phyloP scores from a whole-genome alignment of 768 basidiomycete species.

The Fistulinella prunicolor region DNA sequence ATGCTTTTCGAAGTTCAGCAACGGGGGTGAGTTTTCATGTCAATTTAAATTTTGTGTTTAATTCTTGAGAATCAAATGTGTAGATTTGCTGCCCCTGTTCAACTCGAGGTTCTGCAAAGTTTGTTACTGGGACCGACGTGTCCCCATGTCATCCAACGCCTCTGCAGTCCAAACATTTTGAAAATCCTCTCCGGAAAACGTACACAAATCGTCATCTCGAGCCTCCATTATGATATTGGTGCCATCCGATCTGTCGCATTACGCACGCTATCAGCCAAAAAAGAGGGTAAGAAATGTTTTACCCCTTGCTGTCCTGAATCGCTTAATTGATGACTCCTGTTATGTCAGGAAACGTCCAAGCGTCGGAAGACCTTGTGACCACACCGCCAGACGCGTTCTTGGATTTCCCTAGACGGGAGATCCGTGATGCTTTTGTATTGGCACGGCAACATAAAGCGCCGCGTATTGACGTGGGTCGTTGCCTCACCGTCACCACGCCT shows the following conservation, averaged over 20 bases:
- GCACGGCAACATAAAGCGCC: conserved; percentile 64
- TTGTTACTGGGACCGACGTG: conserved; percentile 62
- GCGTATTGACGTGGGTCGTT: conserved; percentile 62
- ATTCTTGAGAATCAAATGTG: background rate
- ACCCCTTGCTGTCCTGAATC: background rate
- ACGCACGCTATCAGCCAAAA: conserved; percentile 37
- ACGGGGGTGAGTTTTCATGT: conserved; percentile 41
- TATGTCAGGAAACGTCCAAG: conserved; percentile 16
- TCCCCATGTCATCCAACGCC: conserved; percentile 60
- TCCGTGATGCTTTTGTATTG: conserved; percentile 54
- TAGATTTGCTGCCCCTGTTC: conserved; percentile 48
- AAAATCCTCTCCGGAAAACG: conserved; percentile 41
- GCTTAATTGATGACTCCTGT: conserved; percentile 1
- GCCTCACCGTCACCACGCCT: conserved; percentile 55
- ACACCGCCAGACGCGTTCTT: conserved; percentile 39
- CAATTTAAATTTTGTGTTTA: background rate
- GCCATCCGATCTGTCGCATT: conserved; percentile 40
- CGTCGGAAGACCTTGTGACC: conserved; percentile 16
- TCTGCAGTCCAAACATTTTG: conserved; percentile 60
- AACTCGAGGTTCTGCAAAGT: conserved; percentile 64
- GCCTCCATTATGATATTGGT: conserved; percentile 35
- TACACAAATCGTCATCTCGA: conserved; percentile 30
- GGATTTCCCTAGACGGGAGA: conserved; percentile 53
- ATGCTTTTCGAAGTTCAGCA: conserved; percentile 60
- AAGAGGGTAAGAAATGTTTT: conserved; percentile 33